phyloP scores from a whole-genome alignment of 139 green algal genomes.

The Chlorella ohadii region DNA sequence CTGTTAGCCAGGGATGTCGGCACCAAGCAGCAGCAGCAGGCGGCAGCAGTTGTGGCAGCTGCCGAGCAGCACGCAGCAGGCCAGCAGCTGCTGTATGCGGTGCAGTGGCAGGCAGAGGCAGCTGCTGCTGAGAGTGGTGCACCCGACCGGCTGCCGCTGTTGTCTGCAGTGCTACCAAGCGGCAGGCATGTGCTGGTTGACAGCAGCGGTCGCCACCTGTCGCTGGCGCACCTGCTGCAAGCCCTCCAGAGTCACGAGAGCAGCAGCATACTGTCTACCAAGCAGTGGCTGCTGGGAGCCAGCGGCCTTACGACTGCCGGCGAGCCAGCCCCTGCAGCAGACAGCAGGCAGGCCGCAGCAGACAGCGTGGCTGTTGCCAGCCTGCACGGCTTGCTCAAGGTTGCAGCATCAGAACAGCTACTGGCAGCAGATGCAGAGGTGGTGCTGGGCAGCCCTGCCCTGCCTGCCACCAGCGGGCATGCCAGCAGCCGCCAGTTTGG shows the following conservation, averaged over 20 bases:
- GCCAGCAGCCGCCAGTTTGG: neutral
- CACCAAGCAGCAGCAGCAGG: neutral
- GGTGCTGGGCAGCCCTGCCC: no score
- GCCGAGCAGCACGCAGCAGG: neutral
- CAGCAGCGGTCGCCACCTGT: neutral
- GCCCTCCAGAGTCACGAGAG: neutral
- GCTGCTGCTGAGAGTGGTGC: neutral
- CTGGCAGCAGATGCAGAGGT: neutral
- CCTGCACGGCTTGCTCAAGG: slow-evolving; percentile 28
- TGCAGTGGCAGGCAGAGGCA: slow-evolving; percentile 14
- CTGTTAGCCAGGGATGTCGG: neutral
- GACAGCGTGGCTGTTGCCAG: neutral
- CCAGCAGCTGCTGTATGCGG: slow-evolving; percentile 5
- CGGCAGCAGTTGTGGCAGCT: neutral
- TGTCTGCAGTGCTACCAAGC: neutral
- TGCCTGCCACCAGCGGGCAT: no score
- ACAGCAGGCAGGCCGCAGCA: neutral
- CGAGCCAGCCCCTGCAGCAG: neutral
- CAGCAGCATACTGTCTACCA: neutral
- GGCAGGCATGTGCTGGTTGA: neutral
- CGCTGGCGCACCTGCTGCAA: neutral
- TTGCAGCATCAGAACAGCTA: slow-evolving; percentile 9
- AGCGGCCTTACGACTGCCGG: neutral
- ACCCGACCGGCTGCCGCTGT: neutral
- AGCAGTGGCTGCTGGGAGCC: neutral